These are phyloP conservation scores for Brettanomyces anomalus DNA, from an alignment of 805 yeast species.

Conservation along the genomic window DNA sequence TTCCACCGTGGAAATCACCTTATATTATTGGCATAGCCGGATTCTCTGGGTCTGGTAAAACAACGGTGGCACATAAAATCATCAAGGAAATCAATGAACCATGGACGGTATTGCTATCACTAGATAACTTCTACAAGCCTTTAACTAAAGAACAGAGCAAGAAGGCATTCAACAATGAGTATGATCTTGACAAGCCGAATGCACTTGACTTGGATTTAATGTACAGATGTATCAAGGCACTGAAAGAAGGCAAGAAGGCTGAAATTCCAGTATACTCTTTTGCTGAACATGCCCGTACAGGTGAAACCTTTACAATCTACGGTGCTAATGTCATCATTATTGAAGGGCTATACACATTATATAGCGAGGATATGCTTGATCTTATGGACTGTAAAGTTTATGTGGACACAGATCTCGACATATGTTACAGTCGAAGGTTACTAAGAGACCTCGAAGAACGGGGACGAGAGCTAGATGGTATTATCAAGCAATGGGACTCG, in stretches of 20 bases:
- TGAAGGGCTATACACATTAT: conserved; percentile 84
- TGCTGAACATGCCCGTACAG: conserved; percentile 49
- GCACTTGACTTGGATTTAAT: conserved; percentile 74
- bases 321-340: conserved; percentile 91
- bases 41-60: conserved; percentile 84
- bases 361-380: conserved; percentile 57
- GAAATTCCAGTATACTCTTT: conserved; percentile 68
- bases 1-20: conserved; percentile 87
- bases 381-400: conserved; percentile 81
- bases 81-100: conserved; percentile 76
- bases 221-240: conserved; percentile 47
- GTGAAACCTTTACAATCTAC: conserved; percentile 63
- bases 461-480: conserved; percentile 77
- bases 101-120: conserved; percentile 84
- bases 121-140: conserved; percentile 87
- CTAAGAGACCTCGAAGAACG: conserved; percentile 80
- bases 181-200: conserved; percentile 83
- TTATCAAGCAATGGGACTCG: conserved; percentile 79
- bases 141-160: conserved; percentile 51
- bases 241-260: conserved; percentile 64
- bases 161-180: conserved; percentile 58
- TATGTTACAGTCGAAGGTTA: conserved; percentile 82
- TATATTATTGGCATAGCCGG: conserved; percentile 87
- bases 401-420: conserved; percentile 90
- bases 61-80: conserved; percentile 79